These are phyloP conservation scores for Colletotrichum cordylinicola DNA, from an alignment of 2,329 filamentous ascomycete species.

Conservation along the genomic window DNA sequence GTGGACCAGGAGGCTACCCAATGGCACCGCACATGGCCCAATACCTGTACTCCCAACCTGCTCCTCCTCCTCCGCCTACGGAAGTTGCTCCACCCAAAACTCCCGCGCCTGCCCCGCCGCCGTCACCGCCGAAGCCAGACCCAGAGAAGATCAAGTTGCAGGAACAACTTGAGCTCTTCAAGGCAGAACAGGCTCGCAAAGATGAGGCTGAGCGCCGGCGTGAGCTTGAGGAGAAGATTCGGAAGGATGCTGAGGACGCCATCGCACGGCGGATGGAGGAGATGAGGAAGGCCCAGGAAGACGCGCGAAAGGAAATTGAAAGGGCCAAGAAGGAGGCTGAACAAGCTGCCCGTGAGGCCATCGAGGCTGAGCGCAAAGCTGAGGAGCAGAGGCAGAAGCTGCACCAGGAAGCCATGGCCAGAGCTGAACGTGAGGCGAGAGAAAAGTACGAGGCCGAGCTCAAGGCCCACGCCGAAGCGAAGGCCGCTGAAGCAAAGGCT, in stretches of 20 bases:
- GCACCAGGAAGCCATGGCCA: constrained; percentile 38
- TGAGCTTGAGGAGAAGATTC: constrained; percentile 50
- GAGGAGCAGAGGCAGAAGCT: constrained; percentile 50
- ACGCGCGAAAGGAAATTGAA: constrained; percentile 53
- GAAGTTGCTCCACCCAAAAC: constrained; percentile 43
- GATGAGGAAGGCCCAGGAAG: constrained; percentile 46
- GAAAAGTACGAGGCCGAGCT: constrained; percentile 45
- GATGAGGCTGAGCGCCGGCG: constrained; percentile 51
- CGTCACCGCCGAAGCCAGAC: constrained; percentile 51
- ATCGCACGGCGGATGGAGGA: constrained; percentile 48
- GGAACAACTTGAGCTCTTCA: constrained; percentile 60
- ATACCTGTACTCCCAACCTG: constrained; percentile 44
- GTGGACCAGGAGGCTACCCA: constrained; percentile 28
- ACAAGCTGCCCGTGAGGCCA: constrained; percentile 46
- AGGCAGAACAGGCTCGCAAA: constrained; percentile 49
- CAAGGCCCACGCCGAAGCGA: constrained; percentile 49
- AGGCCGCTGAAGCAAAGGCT: constrained; percentile 42
- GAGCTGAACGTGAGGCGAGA: constrained; percentile 36
- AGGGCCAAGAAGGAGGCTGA: constrained; percentile 52
- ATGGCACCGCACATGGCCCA: constrained; percentile 41
- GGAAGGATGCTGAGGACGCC: constrained; percentile 51
- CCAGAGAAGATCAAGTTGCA: constrained; percentile 67
- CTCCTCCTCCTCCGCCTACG: constrained; percentile 46
- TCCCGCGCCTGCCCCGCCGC: constrained; percentile 42
- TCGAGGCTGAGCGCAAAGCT: constrained; percentile 48